A percentile compares a stretch with the other conserved stretches of the same genome.
Conservation (phyloP, 345 rosid species). For the Euphorbia tirucalli region DNA sequence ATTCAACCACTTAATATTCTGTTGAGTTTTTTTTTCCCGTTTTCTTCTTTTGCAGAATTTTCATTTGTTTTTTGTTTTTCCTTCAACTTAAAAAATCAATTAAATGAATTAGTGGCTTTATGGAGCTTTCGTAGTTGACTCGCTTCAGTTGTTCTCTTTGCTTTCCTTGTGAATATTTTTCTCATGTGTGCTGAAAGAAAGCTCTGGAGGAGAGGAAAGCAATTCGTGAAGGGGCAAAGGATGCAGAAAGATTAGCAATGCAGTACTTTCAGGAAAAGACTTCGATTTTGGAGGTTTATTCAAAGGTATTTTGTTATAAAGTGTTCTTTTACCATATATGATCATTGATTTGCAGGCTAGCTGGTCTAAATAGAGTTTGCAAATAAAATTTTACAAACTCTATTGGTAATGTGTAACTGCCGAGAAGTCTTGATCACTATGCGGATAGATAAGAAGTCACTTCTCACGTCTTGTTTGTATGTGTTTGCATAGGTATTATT, state of each 20-base stretch:
- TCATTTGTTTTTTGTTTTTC: background rate
- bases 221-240: slow-evolving; percentile 59
- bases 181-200: slow-evolving; percentile 41
- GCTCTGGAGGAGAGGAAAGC: slow-evolving; percentile 79
- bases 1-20: background rate
- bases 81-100: background rate
- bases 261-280: slow-evolving; percentile 69
- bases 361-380: background rate
- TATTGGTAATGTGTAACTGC: background rate
- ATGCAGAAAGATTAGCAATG: slow-evolving; percentile 68
- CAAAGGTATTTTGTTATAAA: slow-evolving; percentile 52
- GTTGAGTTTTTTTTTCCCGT: background rate
- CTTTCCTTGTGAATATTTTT: slow-evolving; percentile 2
- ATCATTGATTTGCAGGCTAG: slow-evolving; percentile 10
- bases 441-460: background rate
- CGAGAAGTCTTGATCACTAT: background rate
- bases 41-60: background rate
- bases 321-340: slow-evolving; percentile 2
- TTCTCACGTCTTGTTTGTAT: background rate
- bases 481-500: background rate
- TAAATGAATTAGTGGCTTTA: background rate
- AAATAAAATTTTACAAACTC: background rate
- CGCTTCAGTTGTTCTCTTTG: background rate
- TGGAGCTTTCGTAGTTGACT: slow-evolving; percentile 4
- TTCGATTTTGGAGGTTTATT: slow-evolving; percentile 59